Base-by-base conservation (phyloP, 495 filamentous ascomycete species). In the Lasiosphaeria ovina region DNA sequence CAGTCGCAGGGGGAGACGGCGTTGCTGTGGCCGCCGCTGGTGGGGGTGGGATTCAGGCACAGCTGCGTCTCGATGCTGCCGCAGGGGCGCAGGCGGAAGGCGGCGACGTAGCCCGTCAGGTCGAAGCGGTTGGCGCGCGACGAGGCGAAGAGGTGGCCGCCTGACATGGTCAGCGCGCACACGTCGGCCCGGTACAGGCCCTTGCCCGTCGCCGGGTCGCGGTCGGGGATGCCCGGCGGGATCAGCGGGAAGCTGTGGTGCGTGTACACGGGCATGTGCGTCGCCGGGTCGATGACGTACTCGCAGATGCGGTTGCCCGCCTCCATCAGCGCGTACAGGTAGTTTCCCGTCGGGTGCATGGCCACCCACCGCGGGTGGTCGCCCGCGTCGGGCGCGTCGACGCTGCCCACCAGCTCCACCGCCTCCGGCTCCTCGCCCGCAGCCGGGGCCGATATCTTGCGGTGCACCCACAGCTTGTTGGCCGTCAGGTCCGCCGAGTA, bases 321-420 rank as follows among this genome's bases (percentile, higher is more conserved):
- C 74, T 94, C 90, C 89, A 92, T 94, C 57, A 94, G 80, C 11
- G 82, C 89, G 72, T 93, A 94, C 40, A 94, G 74, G 74, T 92
- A 91, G 62, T 86, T 83, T 53, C 88, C 89, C 38, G 80, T 81
- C 3, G 85, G 85, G 72, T 91, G 87, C 69, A 93, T 87, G 63
- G 87, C 89, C 24, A 92, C 88, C 90, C 90, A 94, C 63, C 90
- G 84, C 7, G 90, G 90, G 69, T 92, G 90, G 71, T 93, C 89
- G 51, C 78, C 80, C 16, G 85, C 72, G 40, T 77, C 77, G 0
- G 89, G 89, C n/a, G 90, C 89, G 54, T 88, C 83, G 51, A 89
- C 74, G 68, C 81, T 84, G 66, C 86, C 88, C 44, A 92, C 78
- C 12, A 89, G 76, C 35, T 82, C 82, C 62, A 93, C 76, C 61